Evolutionary conservation across 2,329 filamentous ascomycete genomes (phyloP).

Genomic region (Ophiocordyceps camponoti-rufipedis): DNA sequence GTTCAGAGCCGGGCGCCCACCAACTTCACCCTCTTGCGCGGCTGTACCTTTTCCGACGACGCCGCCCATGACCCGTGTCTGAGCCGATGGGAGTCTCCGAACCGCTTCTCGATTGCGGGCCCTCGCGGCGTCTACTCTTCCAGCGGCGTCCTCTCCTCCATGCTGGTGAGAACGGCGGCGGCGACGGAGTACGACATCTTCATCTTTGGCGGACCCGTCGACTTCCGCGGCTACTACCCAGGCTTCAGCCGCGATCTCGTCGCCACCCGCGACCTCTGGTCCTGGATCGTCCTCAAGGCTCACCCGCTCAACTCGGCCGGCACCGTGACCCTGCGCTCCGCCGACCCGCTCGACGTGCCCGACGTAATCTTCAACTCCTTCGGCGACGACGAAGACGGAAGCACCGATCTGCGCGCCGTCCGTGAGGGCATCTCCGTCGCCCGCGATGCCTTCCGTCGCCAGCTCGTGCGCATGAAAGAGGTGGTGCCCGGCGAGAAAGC

Average conservation of each 20-base stretch:
- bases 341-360: constrained; percentile 45
- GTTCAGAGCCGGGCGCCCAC: constrained; percentile 5
- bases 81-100: constrained; percentile 9
- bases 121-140: constrained; percentile 8
- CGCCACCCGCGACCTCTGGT: constrained; percentile 15
- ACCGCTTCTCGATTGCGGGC: background rate
- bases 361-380: constrained; percentile 46
- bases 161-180: constrained; percentile 10
- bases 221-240: constrained; percentile 12
- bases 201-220: constrained; percentile 10
- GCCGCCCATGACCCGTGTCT: constrained; percentile 15
- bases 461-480: constrained; percentile 5
- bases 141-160: constrained; percentile 7
- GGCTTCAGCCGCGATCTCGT: constrained; percentile 7
- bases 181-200: constrained; percentile 11
- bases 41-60: constrained; percentile 12
- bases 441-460: constrained; percentile 19
- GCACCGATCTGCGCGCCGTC: constrained; percentile 29
- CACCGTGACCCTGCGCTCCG: constrained; percentile 38
- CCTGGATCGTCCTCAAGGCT: constrained; percentile 30
- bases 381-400: constrained; percentile 21
- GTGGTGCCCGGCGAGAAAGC: constrained; percentile 17
- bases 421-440: constrained; percentile 35
- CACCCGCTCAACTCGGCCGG: constrained; percentile 45
- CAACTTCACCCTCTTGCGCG: constrained; percentile 3